These are phyloP conservation scores for Plasmodium relictum DNA, from an alignment of 169 alveolate genomes.

Conservation along the genomic window DNA sequence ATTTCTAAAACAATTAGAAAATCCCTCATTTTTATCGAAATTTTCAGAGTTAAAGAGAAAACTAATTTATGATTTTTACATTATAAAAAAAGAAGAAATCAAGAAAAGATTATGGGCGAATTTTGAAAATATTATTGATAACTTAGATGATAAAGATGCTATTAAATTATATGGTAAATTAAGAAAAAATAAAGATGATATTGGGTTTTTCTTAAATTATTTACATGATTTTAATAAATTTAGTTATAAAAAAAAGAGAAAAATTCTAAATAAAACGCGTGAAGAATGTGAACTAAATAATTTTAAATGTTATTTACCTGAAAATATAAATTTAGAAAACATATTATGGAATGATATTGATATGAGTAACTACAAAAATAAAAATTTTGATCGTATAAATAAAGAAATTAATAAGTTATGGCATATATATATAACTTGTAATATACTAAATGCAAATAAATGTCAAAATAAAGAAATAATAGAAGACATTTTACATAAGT, in stretches of 20 bases:
- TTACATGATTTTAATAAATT: background rate
- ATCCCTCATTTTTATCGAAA: constrained; percentile 37
- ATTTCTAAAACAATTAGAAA: constrained; percentile 28
- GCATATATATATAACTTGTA: constrained; percentile 20
- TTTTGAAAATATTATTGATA: constrained; percentile 22
- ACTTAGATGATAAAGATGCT: constrained; percentile 28
- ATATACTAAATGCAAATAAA: constrained; percentile 5
- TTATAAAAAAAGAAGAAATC: constrained; percentile 41
- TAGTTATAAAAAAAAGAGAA: background rate
- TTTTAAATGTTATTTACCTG: constrained; percentile 10
- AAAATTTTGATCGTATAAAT: background rate
- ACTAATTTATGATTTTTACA: constrained; percentile 18
- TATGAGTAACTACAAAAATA: constrained; percentile 8
- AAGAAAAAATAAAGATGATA: background rate
- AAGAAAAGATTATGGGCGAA: constrained; percentile 25
- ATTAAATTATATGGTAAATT: constrained; percentile 3
- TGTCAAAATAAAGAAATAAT: constrained; percentile 21
- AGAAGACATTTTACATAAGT: constrained; percentile 7
- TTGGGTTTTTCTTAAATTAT: constrained; percentile 9
- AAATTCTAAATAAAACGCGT: background rate
- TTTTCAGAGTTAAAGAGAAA: constrained; percentile 28
- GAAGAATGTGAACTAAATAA: background rate
- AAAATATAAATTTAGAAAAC: constrained; percentile 32
- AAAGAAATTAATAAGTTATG: constrained; percentile 27
- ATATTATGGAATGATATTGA: constrained; percentile 30